phyloP scores from a whole-genome alignment of 179 eudicot species.

The Actinidia arguta region DNA sequence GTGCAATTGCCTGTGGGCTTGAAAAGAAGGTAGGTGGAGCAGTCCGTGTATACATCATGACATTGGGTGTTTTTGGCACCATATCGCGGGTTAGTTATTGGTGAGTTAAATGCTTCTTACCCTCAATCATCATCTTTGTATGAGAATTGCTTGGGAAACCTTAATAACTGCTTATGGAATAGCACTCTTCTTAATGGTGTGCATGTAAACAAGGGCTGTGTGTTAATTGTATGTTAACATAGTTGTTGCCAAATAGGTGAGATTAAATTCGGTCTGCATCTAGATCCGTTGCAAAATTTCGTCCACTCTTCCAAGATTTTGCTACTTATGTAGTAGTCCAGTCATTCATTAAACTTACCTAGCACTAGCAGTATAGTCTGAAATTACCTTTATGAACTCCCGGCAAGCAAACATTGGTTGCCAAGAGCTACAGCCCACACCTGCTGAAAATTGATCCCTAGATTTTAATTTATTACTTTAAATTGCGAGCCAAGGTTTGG shows the following conservation, averaged over 20 bases:
- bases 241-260: too few species aligned
- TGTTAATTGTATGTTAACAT: too few species aligned
- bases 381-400: background rate
- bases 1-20: slow-evolving; percentile 88
- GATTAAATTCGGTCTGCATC: too few species aligned
- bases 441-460: background rate
- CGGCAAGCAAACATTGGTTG: background rate
- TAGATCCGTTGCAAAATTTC: too few species aligned
- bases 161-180: background rate
- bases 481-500: background rate
- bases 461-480: too few species aligned
- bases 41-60: slow-evolving; percentile 91
- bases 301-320: background rate
- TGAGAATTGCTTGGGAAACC: slow-evolving; percentile 7
- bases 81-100: slow-evolving; percentile 91
- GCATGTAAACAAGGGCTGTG: too few species aligned
- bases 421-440: background rate
- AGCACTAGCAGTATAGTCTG: background rate
- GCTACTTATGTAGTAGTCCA: too few species aligned
- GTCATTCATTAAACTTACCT: too few species aligned
- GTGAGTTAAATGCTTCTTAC: slow-evolving; percentile 48
- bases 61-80: slow-evolving; percentile 98
- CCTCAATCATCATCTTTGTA: background rate
- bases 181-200: background rate
- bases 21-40: slow-evolving; percentile 88